Conservation (phyloP, 2,329 filamentous ascomycete species). For the Cadophora luteo-olivacea region DNA sequence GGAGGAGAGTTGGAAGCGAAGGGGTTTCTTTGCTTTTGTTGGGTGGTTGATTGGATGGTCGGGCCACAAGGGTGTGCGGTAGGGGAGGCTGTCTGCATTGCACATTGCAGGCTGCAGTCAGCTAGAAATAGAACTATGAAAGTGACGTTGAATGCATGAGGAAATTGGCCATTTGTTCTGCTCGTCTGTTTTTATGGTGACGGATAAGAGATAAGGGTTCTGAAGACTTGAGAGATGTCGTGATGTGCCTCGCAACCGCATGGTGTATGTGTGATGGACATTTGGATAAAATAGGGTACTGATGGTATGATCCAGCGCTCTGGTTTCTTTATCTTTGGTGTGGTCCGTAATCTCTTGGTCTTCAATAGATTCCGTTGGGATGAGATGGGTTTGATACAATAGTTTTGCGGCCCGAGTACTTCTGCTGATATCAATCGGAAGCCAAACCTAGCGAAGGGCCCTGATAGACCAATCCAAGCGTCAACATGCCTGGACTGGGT, state of each 20-base stretch:
- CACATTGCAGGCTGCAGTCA: not conserved
- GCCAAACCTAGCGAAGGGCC: not conserved
- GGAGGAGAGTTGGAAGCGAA: conserved; percentile 4
- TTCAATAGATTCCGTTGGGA: not conserved
- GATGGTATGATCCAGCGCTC: not conserved
- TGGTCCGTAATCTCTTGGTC: not conserved
- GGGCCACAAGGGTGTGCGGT: not conserved
- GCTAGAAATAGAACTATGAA: not conserved
- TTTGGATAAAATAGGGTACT: not conserved
- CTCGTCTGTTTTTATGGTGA: not conserved
- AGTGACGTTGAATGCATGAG: conserved; percentile 10
- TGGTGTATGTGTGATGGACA: not conserved
- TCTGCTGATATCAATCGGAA: not conserved
- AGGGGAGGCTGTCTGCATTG: not conserved
- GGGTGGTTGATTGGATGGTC: not conserved
- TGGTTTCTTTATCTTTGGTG: not conserved
- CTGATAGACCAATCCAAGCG: not conserved
- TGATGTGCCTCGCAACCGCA: not conserved
- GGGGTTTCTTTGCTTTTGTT: not conserved
- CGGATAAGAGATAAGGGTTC: not conserved
- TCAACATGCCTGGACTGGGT: not conserved
- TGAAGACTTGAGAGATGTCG: not conserved
- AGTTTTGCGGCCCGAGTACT: not conserved
- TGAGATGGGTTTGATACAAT: not conserved
- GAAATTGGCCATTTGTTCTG: not conserved